Conservation (phyloP, 441 rosid genomes). For the Populus hybrid region DNA sequence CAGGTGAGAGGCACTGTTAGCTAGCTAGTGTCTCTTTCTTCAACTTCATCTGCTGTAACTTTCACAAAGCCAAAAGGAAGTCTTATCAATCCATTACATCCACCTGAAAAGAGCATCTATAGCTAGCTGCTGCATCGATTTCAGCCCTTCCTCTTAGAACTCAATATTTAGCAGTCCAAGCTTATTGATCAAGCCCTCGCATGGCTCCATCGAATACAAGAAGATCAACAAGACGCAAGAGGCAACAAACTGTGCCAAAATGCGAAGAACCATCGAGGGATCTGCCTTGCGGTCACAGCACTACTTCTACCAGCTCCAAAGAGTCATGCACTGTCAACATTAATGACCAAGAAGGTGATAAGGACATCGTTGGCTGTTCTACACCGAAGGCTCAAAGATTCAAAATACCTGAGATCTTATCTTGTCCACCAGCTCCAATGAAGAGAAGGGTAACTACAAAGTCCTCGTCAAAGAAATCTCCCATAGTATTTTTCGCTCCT, state of each 20-base stretch:
- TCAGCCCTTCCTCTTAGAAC: not conserved
- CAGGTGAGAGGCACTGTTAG: not conserved
- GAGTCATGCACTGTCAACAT: not conserved
- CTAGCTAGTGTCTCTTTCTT: not conserved
- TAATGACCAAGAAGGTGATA: not conserved
- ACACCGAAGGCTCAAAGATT: conserved; percentile 39
- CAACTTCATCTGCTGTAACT: not conserved
- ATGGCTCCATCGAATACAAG: conserved; percentile 6
- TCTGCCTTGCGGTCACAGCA: not conserved
- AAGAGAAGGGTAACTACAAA: conserved; percentile 34
- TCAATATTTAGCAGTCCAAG: not conserved
- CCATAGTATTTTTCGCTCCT: conserved; percentile 29
- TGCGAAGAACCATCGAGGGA: not conserved
- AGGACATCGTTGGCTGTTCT: conserved; percentile 3
- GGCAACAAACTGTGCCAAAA: not conserved
- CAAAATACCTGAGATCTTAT: conserved; percentile 25
- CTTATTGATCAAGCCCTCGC: not conserved
- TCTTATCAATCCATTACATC: too few relatives aligned
- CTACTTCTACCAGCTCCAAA: not conserved
- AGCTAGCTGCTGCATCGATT: not conserved
- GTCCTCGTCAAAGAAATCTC: conserved; percentile 15
- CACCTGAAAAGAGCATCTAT: too few relatives aligned
- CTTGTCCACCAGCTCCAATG: conserved; percentile 54
- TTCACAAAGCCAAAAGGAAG: not conserved
- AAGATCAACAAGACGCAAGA: not conserved